These are phyloP conservation scores for Lojkania enalia DNA, from an alignment of 2,329 filamentous ascomycete species.

Conservation along the genomic window DNA sequence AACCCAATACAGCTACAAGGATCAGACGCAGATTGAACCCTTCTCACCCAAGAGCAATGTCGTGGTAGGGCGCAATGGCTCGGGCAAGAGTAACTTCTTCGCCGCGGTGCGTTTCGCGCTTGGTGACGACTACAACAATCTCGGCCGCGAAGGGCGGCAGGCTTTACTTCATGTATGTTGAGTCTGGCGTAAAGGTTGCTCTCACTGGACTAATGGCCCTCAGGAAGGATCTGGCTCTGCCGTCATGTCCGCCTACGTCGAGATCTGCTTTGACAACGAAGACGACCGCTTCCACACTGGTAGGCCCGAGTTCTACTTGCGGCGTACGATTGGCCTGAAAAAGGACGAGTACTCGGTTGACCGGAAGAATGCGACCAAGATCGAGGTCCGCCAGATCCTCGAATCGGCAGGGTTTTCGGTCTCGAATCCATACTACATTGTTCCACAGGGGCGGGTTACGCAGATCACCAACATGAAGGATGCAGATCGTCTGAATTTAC, in stretches of 20 bases:
- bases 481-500: constrained; percentile 79
- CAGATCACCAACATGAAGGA: constrained; percentile 99
- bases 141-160: constrained; percentile 94
- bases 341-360: constrained; percentile 99
- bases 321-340: constrained; percentile 93
- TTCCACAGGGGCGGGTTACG: constrained; percentile 94
- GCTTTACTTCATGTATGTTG: constrained; percentile 76
- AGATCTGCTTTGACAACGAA: constrained; percentile 97
- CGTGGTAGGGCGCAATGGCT: constrained; percentile 98
- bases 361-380: constrained; percentile 92
- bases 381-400: constrained; percentile 91
- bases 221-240: constrained; percentile 93
- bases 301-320: constrained; percentile 85
- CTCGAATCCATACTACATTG: constrained; percentile 98
- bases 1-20: constrained; percentile 78
- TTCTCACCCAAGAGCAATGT: constrained; percentile 98
- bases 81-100: constrained; percentile 99
- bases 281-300: constrained; percentile 94
- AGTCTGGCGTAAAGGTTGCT: neutral
- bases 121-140: constrained; percentile 94
- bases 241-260: constrained; percentile 99
- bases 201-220: constrained; percentile 30
- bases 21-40: constrained; percentile 97
- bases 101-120: constrained; percentile 98
- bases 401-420: constrained; percentile 96